Evolutionary conservation across 2,329 filamentous ascomycete genomes (phyloP).

Genomic region (Aspergillus novofumigatus): DNA sequence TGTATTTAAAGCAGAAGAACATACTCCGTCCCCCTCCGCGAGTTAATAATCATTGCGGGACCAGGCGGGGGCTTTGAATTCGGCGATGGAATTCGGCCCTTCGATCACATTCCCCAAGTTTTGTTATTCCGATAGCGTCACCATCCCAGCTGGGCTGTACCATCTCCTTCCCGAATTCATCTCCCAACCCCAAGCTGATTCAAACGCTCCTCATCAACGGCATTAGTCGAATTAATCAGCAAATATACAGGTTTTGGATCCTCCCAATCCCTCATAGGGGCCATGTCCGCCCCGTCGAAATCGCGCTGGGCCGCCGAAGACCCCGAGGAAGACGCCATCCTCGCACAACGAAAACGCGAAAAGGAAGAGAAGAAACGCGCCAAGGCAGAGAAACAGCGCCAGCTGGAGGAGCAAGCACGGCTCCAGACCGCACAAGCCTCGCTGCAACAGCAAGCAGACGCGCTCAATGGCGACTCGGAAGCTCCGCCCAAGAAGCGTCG

Average conservation of each 20-base stretch:
- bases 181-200: constrained; percentile 15
- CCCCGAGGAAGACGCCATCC: constrained; percentile 69
- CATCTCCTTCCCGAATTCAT: neutral
- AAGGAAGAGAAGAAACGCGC: constrained; percentile 85
- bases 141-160: constrained; percentile 11
- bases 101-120: constrained; percentile 11
- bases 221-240: neutral
- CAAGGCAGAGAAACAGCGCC: constrained; percentile 76
- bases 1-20: constrained; percentile 6
- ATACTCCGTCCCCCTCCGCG: neutral
- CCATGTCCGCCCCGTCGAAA: constrained; percentile 58
- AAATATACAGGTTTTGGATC: neutral
- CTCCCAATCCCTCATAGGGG: constrained; percentile 5
- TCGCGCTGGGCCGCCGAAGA: constrained; percentile 88
- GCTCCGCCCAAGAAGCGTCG: constrained; percentile 54
- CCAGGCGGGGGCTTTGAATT: constrained; percentile 30
- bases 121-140: constrained; percentile 24
- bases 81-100: constrained; percentile 23
- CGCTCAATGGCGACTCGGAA: constrained; percentile 24
- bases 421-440: constrained; percentile 11
- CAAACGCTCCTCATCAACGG: constrained; percentile 3
- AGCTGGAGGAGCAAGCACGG: constrained; percentile 50
- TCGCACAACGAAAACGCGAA: constrained; percentile 66
- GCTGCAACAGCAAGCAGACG: constrained; percentile 1
- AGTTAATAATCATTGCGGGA: constrained; percentile 9